A percentile compares a stretch with the other conserved stretches of the same genome.
phyloP scores from a whole-genome alignment of 805 yeast species.

The Tetrapisispora nanseiensis region DNA sequence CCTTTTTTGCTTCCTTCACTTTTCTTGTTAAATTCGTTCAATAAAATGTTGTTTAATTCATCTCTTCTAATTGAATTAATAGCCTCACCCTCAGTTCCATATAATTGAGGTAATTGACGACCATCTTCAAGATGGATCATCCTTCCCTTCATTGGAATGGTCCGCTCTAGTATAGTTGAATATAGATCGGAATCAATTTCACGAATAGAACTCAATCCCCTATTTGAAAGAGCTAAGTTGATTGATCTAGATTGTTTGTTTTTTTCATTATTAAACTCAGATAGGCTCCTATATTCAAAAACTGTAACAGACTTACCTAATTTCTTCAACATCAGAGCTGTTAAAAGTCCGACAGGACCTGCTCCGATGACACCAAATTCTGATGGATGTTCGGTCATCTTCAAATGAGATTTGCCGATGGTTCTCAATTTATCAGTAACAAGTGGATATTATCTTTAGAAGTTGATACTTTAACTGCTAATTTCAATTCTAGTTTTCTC shows the following conservation, averaged over 20 bases:
- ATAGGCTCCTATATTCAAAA: slow-evolving; percentile 61
- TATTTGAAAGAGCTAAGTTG: slow-evolving; percentile 76
- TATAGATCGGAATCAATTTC: slow-evolving; percentile 54
- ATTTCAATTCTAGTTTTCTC: too few species aligned
- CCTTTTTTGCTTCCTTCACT: slow-evolving; percentile 11
- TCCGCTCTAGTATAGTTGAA: slow-evolving; percentile 41
- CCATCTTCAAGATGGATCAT: slow-evolving; percentile 76
- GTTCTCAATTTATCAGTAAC: too few species aligned
- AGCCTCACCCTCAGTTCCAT: slow-evolving; percentile 73
- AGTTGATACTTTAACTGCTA: too few species aligned
- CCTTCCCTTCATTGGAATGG: slow-evolving; percentile 81
- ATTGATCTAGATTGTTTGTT: slow-evolving; percentile 50
- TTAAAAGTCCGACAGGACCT: slow-evolving; percentile 79
- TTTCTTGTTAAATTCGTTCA: slow-evolving; percentile 48
- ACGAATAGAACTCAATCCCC: slow-evolving; percentile 67
- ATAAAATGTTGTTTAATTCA: slow-evolving; percentile 50
- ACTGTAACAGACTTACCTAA: slow-evolving; percentile 64
- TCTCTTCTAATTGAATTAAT: slow-evolving; percentile 81
- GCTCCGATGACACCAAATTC: slow-evolving; percentile 68
- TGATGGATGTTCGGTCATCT: too few species aligned
- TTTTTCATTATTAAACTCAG: slow-evolving; percentile 31
- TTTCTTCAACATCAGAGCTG: slow-evolving; percentile 70
- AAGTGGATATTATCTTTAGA: too few species aligned
- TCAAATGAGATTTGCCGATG: too few species aligned
- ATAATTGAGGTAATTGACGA: slow-evolving; percentile 53